Conservation (phyloP, 164 flowering plant genomes). For the Kingdonia uniflora region DNA sequence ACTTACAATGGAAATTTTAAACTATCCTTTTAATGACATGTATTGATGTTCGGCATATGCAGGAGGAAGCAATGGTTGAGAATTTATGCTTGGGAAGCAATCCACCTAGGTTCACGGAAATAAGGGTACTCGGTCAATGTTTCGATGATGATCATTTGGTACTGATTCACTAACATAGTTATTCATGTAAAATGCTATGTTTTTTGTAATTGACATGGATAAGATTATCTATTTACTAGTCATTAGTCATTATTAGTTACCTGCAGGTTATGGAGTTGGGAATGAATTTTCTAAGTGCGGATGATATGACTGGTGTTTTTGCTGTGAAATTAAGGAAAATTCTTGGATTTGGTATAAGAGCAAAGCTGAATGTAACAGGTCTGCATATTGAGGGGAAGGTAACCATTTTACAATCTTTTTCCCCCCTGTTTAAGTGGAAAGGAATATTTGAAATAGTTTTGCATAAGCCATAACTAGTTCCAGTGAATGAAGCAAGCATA, state of each 20-base stretch:
- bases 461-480: no score
- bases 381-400: slow-evolving; percentile 99
- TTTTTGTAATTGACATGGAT: neutral
- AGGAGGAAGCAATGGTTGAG: slow-evolving; percentile 62
- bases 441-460: no score
- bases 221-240: no score
- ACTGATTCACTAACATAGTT: slow-evolving; percentile 1
- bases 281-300: slow-evolving; percentile 82
- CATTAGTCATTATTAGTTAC: no score
- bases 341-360: slow-evolving; percentile 85
- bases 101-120: slow-evolving; percentile 77
- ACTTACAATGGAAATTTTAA: no score
- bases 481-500: no score
- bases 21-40: no score
- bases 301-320: slow-evolving; percentile 86
- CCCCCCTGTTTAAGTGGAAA: no score
- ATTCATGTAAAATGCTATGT: neutral
- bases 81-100: slow-evolving; percentile 79
- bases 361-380: slow-evolving; percentile 82
- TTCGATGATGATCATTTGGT: slow-evolving; percentile 93
- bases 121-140: slow-evolving; percentile 59
- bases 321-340: slow-evolving; percentile 75
- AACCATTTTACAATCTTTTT: no score
- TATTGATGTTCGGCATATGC: slow-evolving; percentile 14
- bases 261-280: slow-evolving; percentile 93